Percentiles rank a stretch among this genome's conserved stretches.
Evolutionary conservation across 1,284 basidiomycete genomes (phyloP).

Genomic region (Somion occarium): DNA sequence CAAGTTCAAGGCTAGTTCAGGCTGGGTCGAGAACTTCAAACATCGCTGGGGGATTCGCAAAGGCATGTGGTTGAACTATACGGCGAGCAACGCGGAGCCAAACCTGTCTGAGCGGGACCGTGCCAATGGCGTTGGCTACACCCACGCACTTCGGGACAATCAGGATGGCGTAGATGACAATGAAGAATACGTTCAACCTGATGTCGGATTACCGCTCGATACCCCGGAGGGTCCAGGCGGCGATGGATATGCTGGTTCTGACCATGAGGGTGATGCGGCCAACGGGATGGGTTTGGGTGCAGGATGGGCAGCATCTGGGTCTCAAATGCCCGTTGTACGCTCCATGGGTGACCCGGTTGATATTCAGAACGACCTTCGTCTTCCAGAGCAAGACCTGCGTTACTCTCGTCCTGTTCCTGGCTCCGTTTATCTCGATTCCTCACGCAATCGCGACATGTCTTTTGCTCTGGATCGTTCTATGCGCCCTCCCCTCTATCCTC

Average conservation of each 20-base stretch:
- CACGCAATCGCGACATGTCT: neutral
- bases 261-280: neutral
- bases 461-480: neutral
- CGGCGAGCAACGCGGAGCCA: conserved; percentile 13
- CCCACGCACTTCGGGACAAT: neutral
- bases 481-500: no score
- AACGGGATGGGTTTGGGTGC: conserved; percentile 3
- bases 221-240: no score
- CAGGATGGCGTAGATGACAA: neutral
- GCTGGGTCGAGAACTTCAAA: conserved; percentile 93
- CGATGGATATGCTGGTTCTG: neutral
- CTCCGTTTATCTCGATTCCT: neutral
- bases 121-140: conserved; percentile 1
- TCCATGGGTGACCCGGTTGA: neutral
- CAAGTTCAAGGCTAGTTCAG: conserved; percentile 85
- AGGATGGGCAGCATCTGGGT: neutral
- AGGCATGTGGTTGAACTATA: conserved; percentile 50
- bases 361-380: neutral
- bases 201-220: neutral
- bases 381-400: neutral
- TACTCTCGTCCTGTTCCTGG: neutral
- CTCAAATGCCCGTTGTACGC: neutral
- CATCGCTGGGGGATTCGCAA: conserved; percentile 69
- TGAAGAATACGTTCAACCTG: neutral
- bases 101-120: neutral